Percentiles rank a stretch among this genome's conserved stretches.
phyloP scores from a whole-genome alignment of 2,329 filamentous ascomycete species.

The Hypoxylon sp. region DNA sequence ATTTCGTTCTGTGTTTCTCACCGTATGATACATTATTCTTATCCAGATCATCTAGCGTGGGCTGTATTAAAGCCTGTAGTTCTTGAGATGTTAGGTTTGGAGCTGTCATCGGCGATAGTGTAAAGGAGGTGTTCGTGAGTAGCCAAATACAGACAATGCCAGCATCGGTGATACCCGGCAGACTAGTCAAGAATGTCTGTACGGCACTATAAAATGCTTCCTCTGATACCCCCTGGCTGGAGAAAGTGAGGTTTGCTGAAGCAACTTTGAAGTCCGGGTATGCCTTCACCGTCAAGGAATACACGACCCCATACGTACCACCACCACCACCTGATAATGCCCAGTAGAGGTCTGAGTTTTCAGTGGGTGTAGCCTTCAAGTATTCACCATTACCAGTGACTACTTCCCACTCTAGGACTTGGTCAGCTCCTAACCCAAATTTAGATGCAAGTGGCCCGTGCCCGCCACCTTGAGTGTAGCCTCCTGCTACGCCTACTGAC shows the following conservation, averaged over 20 bases:
- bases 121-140: not conserved
- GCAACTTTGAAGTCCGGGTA: slow-evolving; percentile 61
- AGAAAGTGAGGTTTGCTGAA: slow-evolving; percentile 62
- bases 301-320: slow-evolving; percentile 71
- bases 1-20: slow-evolving; percentile 11
- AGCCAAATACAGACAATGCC: slow-evolving; percentile 4
- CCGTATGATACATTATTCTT: slow-evolving; percentile 34
- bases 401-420: slow-evolving; percentile 69
- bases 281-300: slow-evolving; percentile 68
- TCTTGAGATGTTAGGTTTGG: slow-evolving; percentile 29
- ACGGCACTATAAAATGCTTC: slow-evolving; percentile 3
- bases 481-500: slow-evolving; percentile 71
- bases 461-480: slow-evolving; percentile 73
- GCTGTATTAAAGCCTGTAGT: slow-evolving; percentile 27
- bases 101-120: slow-evolving; percentile 17
- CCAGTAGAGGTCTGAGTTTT: slow-evolving; percentile 74
- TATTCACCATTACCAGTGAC: slow-evolving; percentile 66
- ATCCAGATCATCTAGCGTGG: slow-evolving; percentile 29
- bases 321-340: slow-evolving; percentile 72
- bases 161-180: slow-evolving; percentile 17
- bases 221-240: slow-evolving; percentile 33
- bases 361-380: slow-evolving; percentile 62
- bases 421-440: slow-evolving; percentile 73
- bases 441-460: slow-evolving; percentile 66
- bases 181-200: not conserved